Evolutionary conservation across 2,329 filamentous ascomycete genomes (phyloP).

Genomic region (Alternaria panax): DNA sequence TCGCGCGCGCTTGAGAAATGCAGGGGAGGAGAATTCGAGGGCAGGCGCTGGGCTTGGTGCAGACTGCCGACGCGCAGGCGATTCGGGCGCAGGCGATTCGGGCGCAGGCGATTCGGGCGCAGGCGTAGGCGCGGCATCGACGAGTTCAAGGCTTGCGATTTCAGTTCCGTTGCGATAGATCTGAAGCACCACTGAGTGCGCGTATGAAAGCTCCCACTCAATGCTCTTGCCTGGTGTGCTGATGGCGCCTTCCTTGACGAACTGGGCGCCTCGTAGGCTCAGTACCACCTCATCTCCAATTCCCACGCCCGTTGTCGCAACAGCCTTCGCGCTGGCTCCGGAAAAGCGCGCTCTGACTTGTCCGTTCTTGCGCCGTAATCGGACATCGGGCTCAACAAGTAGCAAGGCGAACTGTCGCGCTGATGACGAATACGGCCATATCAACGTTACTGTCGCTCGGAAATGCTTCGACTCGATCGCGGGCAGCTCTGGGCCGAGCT

Average conservation of each 20-base stretch:
- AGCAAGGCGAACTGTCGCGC: constrained; percentile 77
- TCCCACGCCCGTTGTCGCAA: constrained; percentile 72
- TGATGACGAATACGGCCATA: constrained; percentile 89
- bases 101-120: constrained; percentile 34
- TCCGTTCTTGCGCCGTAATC: constrained; percentile 76
- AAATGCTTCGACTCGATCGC: constrained; percentile 54
- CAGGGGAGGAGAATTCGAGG: constrained; percentile 73
- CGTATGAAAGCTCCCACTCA: constrained; percentile 64
- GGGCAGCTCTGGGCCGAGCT: constrained; percentile 42
- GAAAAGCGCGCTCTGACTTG: constrained; percentile 82
- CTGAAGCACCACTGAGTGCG: constrained; percentile 46
- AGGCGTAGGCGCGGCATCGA: constrained; percentile 48
- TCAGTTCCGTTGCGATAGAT: constrained; percentile 57
- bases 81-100: constrained; percentile 32
- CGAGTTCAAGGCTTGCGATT: constrained; percentile 61
- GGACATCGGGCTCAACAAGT: constrained; percentile 84
- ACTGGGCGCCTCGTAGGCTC: constrained; percentile 72
- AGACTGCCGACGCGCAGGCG: constrained; percentile 29
- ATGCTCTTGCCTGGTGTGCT: constrained; percentile 65
- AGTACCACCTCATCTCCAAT: constrained; percentile 80
- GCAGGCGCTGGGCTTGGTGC: constrained; percentile 14
- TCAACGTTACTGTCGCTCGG: constrained; percentile 78
- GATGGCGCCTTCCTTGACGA: constrained; percentile 64
- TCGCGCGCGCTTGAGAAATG: constrained; percentile 73
- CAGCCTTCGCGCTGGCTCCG: constrained; percentile 72